These are phyloP conservation scores for Colletotrichum paranaense DNA, from an alignment of 2,329 filamentous ascomycete genomes.

Conservation along the genomic window DNA sequence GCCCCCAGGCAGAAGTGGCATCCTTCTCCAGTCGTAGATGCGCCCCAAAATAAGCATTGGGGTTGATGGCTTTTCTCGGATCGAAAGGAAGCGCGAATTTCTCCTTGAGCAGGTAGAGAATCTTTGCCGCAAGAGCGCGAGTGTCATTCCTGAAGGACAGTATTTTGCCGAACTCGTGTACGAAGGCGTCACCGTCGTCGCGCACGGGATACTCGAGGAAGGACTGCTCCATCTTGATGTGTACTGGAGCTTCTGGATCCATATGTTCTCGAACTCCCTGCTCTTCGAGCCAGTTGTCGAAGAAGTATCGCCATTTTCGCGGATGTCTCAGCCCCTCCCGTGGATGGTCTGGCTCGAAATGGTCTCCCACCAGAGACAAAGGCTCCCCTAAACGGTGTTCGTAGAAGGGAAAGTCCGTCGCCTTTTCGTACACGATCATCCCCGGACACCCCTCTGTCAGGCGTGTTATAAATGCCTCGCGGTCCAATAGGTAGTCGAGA, in stretches of 20 bases:
- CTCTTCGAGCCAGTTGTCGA: conserved; percentile 43
- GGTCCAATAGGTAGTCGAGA: conserved; percentile 44
- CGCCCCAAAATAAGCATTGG: conserved; percentile 43
- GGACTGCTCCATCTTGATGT: conserved; percentile 45
- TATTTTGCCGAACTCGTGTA: conserved; percentile 47
- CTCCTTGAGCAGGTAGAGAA: conserved; percentile 39
- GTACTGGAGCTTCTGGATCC: conserved; percentile 37
- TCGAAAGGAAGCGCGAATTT: conserved; percentile 41
- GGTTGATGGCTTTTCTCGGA: conserved; percentile 39
- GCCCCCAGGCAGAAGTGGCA: conserved; percentile 44
- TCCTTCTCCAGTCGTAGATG: conserved; percentile 47
- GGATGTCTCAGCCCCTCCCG: conserved; percentile 39
- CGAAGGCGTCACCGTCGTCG: conserved; percentile 47
- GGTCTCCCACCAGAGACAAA: conserved; percentile 42
- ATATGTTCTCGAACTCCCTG: conserved; percentile 26
- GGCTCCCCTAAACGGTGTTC: conserved; percentile 32
- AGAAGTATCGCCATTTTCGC: conserved; percentile 41
- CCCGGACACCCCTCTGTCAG: conserved; percentile 43
- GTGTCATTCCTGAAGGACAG: conserved; percentile 46
- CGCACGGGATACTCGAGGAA: conserved; percentile 51
- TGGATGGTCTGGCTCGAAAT: conserved; percentile 46
- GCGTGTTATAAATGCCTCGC: conserved; percentile 40
- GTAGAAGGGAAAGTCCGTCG: conserved; percentile 44
- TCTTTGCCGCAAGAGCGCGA: conserved; percentile 42
- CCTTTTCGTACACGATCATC: conserved; percentile 42